A percentile compares a stretch with the other conserved stretches of the same genome.
phyloP scores from a whole-genome alignment of 2,329 filamentous ascomycete species.

The Penicillium rolfsii region DNA sequence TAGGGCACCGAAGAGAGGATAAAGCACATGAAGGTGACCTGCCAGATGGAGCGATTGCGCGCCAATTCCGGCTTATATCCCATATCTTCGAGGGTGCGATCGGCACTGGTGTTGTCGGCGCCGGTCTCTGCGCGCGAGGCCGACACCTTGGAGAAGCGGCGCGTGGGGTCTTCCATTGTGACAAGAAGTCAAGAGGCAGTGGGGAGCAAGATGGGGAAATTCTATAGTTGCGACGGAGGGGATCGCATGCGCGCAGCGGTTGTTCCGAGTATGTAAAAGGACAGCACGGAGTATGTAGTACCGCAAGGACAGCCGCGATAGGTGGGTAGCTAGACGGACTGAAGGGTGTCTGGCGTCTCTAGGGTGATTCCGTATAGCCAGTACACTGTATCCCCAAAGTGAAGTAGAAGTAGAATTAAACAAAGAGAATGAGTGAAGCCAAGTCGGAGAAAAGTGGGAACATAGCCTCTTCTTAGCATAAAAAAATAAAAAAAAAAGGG shows the following conservation, averaged over 20 bases:
- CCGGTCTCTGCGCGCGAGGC: slow-evolving; percentile 20
- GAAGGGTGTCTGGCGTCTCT: not conserved
- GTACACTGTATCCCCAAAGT: not conserved
- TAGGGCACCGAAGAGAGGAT: slow-evolving; percentile 72
- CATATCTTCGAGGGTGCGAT: slow-evolving; percentile 46
- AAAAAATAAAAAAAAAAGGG: slow-evolving; percentile 3
- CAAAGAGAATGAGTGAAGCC: not conserved
- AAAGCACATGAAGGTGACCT: slow-evolving; percentile 48
- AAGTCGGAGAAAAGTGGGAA: not conserved
- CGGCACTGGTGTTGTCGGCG: slow-evolving; percentile 19
- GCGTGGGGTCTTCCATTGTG: slow-evolving; percentile 20
- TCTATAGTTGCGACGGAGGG: not conserved
- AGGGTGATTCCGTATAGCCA: not conserved
- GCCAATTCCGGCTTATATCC: slow-evolving; percentile 68
- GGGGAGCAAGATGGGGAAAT: not conserved
- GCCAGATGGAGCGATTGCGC: slow-evolving; percentile 55
- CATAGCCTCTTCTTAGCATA: slow-evolving; percentile 6
- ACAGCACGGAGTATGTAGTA: not conserved
- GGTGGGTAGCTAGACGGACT: not conserved
- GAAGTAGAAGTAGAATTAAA: not conserved
- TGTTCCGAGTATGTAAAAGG: not conserved
- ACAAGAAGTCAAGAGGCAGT: slow-evolving; percentile 46
- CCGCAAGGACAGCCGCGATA: not conserved
- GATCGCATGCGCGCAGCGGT: not conserved
- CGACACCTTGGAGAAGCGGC: slow-evolving; percentile 22